Percentiles rank a stretch among this genome's conserved stretches.
These are phyloP conservation scores for Aleurites moluccanus DNA, from an alignment of 441 rosid genomes.

Conservation along the genomic window DNA sequence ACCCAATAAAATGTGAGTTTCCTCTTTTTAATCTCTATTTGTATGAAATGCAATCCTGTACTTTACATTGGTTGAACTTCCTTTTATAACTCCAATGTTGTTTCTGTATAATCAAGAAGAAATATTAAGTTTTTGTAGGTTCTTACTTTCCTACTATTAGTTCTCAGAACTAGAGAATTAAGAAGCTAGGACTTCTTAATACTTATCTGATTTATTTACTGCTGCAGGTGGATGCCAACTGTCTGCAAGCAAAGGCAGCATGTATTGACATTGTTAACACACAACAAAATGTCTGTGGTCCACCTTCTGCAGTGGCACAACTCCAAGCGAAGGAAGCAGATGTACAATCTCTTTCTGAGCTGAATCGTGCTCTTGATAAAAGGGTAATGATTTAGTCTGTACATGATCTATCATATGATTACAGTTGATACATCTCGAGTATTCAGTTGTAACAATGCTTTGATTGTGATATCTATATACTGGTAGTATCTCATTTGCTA, in stretches of 20 bases:
- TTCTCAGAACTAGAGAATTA: neutral
- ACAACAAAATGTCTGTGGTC: constrained; percentile 43
- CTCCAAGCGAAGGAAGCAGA: constrained; percentile 64
- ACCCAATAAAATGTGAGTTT: constrained; percentile 1
- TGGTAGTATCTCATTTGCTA: neutral
- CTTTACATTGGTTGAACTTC: neutral
- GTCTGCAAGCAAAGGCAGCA: constrained; percentile 41
- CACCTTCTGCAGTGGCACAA: constrained; percentile 41
- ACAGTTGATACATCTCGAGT: neutral
- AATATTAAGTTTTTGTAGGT: neutral
- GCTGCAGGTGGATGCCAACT: constrained; percentile 43
- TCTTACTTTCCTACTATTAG: neutral
- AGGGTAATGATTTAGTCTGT: constrained; percentile 44
- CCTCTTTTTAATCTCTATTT: neutral
- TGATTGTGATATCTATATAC: neutral
- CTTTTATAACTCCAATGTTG: no score
- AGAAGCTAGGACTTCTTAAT: neutral
- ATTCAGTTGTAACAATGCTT: no score
- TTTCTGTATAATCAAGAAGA: no score
- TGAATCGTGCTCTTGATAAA: constrained; percentile 50
- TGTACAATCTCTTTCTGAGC: constrained; percentile 50
- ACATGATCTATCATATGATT: neutral
- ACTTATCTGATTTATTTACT: constrained; percentile 17
- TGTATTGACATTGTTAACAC: constrained; percentile 35
- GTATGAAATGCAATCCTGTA: no score